Evolutionary conservation across 2,329 filamentous ascomycete species (phyloP).

Genomic region (Iodosphaeria phyllophila): DNA sequence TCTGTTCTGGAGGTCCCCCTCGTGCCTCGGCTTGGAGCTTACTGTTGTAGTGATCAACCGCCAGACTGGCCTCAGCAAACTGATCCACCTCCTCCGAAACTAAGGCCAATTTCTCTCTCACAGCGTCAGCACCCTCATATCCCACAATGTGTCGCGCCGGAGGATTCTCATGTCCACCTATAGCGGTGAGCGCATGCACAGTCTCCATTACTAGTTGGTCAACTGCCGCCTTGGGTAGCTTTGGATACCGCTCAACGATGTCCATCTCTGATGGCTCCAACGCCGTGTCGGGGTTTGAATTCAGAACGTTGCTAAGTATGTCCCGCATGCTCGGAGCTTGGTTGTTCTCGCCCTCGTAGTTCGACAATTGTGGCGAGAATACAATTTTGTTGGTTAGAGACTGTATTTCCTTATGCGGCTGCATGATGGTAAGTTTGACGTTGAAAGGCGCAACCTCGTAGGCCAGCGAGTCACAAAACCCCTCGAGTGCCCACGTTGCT

Average conservation of each 20-base stretch:
- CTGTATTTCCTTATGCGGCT: slow-evolving; percentile 85
- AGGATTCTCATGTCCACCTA: slow-evolving; percentile 90
- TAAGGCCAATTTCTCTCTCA: slow-evolving; percentile 92
- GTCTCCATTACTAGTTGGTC: slow-evolving; percentile 72
- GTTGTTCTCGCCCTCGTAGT: slow-evolving; percentile 47
- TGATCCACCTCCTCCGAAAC: slow-evolving; percentile 93
- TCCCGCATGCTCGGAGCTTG: slow-evolving; percentile 67
- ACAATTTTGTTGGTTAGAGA: slow-evolving; percentile 75
- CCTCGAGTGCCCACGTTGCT: slow-evolving; percentile 86
- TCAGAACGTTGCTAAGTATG: slow-evolving; percentile 64
- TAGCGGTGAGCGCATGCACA: slow-evolving; percentile 75
- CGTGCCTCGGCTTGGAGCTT: slow-evolving; percentile 33
- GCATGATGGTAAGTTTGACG: slow-evolving; percentile 86
- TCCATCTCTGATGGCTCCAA: slow-evolving; percentile 21
- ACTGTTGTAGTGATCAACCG: slow-evolving; percentile 57
- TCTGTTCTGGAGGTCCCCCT: no score
- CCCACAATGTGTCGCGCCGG: slow-evolving; percentile 89
- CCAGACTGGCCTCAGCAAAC: slow-evolving; percentile 76
- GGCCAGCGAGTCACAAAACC: slow-evolving; percentile 84
- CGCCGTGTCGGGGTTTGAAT: slow-evolving; percentile 50
- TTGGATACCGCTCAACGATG: slow-evolving; percentile 53
- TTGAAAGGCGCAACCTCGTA: slow-evolving; percentile 97
- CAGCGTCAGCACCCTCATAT: slow-evolving; percentile 66
- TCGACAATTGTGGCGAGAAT: slow-evolving; percentile 57
- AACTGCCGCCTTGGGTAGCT: slow-evolving; percentile 46